phyloP scores from a whole-genome alignment of 2,329 filamentous ascomycete genomes.

The Aulographum hederae region DNA sequence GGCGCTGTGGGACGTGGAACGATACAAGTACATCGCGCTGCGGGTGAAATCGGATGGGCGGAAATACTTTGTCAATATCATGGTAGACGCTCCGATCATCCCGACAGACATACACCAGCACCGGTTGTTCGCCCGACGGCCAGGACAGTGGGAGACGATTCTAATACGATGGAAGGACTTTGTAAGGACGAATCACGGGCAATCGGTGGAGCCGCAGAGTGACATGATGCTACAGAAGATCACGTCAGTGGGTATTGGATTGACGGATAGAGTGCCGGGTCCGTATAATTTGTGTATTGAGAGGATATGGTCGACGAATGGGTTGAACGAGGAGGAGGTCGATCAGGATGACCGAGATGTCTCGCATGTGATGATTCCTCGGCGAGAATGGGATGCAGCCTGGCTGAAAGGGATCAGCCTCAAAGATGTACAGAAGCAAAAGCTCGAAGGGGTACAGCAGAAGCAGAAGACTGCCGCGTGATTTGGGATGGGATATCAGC shows the following conservation, averaged over 20 bases:
- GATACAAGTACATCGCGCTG: constrained; percentile 72
- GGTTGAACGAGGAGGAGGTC: constrained; percentile 16
- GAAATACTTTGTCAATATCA: constrained; percentile 86
- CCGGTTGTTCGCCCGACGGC: constrained; percentile 57
- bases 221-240: constrained; percentile 79
- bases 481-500: too few species aligned
- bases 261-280: constrained; percentile 78
- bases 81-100: constrained; percentile 85
- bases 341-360: constrained; percentile 2
- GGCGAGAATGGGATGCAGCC: not conserved
- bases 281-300: constrained; percentile 78
- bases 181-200: constrained; percentile 83
- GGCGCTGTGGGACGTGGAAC: constrained; percentile 74
- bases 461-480: too few species aligned
- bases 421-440: too few species aligned
- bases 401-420: too few species aligned
- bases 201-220: constrained; percentile 81
- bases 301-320: constrained; percentile 80
- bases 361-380: constrained; percentile 1
- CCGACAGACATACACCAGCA: constrained; percentile 96
- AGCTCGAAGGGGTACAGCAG: too few species aligned
- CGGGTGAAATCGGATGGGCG: constrained; percentile 80
- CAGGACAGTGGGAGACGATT: constrained; percentile 90
- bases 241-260: constrained; percentile 64
- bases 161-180: constrained; percentile 82